Conservation (phyloP, 495 filamentous ascomycete genomes). For the Tuber borchii region DNA sequence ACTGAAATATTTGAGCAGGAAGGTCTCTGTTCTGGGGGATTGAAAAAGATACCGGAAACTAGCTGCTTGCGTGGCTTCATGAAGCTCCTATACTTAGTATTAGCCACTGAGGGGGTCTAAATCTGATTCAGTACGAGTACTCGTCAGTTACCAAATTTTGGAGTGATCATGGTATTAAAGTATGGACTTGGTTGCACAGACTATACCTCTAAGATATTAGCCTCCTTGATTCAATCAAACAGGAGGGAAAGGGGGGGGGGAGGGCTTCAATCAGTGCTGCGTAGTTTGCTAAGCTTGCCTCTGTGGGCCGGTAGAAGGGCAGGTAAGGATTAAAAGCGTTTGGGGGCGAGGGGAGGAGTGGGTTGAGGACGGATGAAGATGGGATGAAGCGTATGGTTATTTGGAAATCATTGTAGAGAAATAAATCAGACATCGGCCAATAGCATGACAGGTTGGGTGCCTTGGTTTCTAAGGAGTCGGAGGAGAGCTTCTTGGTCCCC, state of each 20-base stretch:
- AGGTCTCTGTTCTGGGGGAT: background rate
- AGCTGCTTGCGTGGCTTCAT: background rate
- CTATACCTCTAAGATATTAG: background rate
- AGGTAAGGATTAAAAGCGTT: background rate
- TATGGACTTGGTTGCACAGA: background rate
- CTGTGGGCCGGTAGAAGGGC: no score
- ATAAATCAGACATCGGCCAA: background rate
- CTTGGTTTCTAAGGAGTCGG: background rate
- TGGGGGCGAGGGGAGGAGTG: background rate
- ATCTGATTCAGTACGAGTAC: background rate
- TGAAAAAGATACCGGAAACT: background rate
- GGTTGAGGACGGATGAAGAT: background rate
- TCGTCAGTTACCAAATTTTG: background rate
- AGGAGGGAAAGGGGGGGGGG: background rate
- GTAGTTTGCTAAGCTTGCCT: no score
- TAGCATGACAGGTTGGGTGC: background rate
- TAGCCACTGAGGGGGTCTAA: background rate
- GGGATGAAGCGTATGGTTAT: background rate
- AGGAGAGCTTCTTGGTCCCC: background rate
- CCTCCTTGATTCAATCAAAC: background rate
- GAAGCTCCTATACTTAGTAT: background rate
- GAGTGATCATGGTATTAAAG: background rate
- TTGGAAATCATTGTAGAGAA: background rate
- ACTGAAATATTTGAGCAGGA: background rate
- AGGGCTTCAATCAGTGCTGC: no score